phyloP scores from a whole-genome alignment of 345 rosid genomes.

The Excoecaria cochinchinensis region DNA sequence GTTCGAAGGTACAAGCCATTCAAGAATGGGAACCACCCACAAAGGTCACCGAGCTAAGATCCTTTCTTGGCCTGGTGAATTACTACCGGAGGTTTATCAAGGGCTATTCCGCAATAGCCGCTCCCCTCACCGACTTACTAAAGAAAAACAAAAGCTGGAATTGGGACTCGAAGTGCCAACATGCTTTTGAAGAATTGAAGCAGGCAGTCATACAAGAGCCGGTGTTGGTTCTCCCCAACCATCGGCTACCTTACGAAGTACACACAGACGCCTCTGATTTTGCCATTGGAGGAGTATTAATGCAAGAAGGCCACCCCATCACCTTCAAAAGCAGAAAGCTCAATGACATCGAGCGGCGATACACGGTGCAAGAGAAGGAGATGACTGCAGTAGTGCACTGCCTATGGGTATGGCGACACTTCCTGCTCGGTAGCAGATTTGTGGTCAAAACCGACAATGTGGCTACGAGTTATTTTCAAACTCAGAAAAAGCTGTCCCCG shows the following conservation, averaged over 20 bases:
- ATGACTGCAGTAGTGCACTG: conserved; percentile 1
- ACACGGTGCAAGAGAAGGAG: neutral
- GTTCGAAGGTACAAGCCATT: no score
- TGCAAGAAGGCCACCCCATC: neutral
- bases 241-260: neutral
- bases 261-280: neutral
- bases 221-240: neutral
- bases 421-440: neutral
- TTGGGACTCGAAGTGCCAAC: neutral
- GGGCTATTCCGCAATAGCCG: neutral
- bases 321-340: neutral
- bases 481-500: neutral
- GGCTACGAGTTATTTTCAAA: neutral
- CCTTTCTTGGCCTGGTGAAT: neutral
- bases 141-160: neutral
- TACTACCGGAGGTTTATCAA: conserved; percentile 3
- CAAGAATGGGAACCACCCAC: no score
- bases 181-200: neutral
- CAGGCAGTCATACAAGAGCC: neutral
- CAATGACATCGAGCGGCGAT: neutral
- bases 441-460: no score
- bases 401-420: neutral
- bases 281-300: neutral
- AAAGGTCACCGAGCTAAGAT: no score
- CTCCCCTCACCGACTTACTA: neutral